Evolutionary conservation across 257 asterid genomes (phyloP).

Genomic region (Ocimum tenuiflorum): DNA sequence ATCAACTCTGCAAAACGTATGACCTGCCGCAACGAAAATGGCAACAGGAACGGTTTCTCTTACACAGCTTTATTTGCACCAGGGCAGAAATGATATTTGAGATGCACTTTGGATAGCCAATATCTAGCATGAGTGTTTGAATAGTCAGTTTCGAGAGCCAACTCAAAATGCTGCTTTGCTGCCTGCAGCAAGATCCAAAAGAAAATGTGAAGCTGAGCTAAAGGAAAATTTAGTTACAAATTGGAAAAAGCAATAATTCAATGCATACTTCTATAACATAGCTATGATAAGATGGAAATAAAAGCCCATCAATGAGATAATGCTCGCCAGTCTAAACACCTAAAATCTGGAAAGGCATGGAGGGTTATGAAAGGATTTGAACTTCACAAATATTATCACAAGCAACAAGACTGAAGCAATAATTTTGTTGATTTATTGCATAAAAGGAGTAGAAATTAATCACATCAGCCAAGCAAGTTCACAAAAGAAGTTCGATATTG

Average conservation of each 20-base stretch:
- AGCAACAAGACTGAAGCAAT: neutral
- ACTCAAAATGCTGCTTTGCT: slow-evolving; percentile 82
- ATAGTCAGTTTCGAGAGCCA: slow-evolving; percentile 94
- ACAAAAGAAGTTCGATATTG: neutral
- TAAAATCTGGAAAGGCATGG: neutral
- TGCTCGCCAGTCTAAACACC: neutral
- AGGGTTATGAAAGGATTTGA: neutral
- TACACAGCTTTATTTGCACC: slow-evolving; percentile 84
- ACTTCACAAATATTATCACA: neutral
- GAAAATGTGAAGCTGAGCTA: slow-evolving; percentile 5
- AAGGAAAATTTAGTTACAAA: neutral
- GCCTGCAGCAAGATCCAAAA: slow-evolving; percentile 41
- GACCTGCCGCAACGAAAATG: slow-evolving; percentile 9
- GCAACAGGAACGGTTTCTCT: slow-evolving; percentile 21
- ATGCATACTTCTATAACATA: neutral
- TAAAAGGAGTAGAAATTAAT: neutral
- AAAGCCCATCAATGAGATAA: neutral
- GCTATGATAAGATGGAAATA: neutral
- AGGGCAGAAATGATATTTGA: slow-evolving; percentile 78
- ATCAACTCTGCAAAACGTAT: neutral
- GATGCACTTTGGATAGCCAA: slow-evolving; percentile 82
- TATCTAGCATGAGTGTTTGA: slow-evolving; percentile 81
- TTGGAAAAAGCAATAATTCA: neutral
- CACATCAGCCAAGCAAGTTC: neutral
- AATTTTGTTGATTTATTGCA: neutral